These are phyloP conservation scores for Kodamaea ohmeri DNA, from an alignment of 1,139 yeast species.

Conservation along the genomic window DNA sequence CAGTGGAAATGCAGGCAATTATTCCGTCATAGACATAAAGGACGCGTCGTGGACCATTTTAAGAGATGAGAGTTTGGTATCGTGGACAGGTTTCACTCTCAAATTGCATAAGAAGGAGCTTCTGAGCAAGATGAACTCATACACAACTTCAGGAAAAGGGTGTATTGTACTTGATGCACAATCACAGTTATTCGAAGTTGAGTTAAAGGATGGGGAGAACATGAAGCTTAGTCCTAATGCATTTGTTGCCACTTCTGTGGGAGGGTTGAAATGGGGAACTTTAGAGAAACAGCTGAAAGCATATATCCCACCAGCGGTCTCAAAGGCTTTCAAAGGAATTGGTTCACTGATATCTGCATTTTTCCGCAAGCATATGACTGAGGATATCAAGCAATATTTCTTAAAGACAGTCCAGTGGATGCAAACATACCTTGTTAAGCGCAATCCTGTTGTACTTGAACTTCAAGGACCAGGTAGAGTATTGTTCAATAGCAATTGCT, in stretches of 20 bases:
- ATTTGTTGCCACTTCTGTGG: conserved; percentile 18
- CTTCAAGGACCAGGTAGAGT: conserved; percentile 19
- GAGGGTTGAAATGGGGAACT: not conserved
- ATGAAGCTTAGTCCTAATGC: conserved; percentile 16
- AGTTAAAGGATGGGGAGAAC: conserved; percentile 16
- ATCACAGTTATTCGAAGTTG: conserved; percentile 16
- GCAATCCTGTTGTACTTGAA: conserved; percentile 6
- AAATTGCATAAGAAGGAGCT: conserved; percentile 12
- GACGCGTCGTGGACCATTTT: conserved; percentile 18
- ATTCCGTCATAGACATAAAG: conserved; percentile 24
- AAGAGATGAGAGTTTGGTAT: conserved; percentile 16
- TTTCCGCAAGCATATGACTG: not conserved
- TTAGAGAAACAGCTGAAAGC: not conserved
- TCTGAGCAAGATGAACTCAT: conserved; percentile 10
- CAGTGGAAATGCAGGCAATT: conserved; percentile 29
- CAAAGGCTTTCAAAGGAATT: not conserved
- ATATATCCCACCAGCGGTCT: not conserved
- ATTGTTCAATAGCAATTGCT: conserved; percentile 13
- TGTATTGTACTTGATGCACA: conserved; percentile 19
- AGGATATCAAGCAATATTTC: not conserved
- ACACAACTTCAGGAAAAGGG: conserved; percentile 18
- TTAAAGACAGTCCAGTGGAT: not conserved
- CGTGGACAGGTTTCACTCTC: conserved; percentile 23
- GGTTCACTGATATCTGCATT: not conserved
- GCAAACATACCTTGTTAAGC: conserved; percentile 1